These are phyloP conservation scores for Colletotrichum filicis DNA, from an alignment of 2,329 filamentous ascomycete genomes.

Conservation along the genomic window DNA sequence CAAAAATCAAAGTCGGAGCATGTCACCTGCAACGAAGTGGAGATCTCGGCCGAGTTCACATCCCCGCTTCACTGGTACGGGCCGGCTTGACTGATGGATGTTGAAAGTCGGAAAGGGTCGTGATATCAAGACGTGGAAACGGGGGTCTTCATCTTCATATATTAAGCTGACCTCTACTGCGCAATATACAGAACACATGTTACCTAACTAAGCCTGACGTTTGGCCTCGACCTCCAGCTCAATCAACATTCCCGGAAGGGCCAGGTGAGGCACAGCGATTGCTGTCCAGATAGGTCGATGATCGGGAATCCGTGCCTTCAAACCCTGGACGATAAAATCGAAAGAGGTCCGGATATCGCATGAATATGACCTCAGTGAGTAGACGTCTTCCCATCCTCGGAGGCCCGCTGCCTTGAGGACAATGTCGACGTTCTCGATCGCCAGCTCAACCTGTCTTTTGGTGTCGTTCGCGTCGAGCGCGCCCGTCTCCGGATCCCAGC, in stretches of 20 bases:
- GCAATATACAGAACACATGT: no score
- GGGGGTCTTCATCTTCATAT: no score
- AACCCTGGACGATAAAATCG: neutral
- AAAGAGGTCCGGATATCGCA: conserved; percentile 36
- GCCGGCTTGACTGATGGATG: neutral
- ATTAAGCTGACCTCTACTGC: no score
- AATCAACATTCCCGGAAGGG: conserved; percentile 6
- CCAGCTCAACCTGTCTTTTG: conserved; percentile 16
- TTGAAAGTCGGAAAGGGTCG: neutral
- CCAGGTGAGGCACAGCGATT: neutral
- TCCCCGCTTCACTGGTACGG: neutral
- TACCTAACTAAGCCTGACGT: neutral
- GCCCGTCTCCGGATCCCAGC: conserved; percentile 35
- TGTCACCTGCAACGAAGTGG: neutral
- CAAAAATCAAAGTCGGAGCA: neutral
- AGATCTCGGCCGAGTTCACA: neutral
- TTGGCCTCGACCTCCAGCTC: conserved; percentile 23
- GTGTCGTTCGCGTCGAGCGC: conserved; percentile 33
- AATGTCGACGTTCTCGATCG: conserved; percentile 39
- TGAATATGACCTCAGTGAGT: conserved; percentile 40
- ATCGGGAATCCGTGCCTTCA: neutral
- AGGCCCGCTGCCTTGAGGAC: conserved; percentile 40
- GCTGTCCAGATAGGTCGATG: conserved; percentile 25
- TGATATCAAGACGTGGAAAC: neutral
- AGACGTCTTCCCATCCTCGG: conserved; percentile 42